Evolutionary conservation across 768 basidiomycete species (phyloP), one percentile per base, ranked within the genome.

Genomic region (Epithele typhae): DNA sequence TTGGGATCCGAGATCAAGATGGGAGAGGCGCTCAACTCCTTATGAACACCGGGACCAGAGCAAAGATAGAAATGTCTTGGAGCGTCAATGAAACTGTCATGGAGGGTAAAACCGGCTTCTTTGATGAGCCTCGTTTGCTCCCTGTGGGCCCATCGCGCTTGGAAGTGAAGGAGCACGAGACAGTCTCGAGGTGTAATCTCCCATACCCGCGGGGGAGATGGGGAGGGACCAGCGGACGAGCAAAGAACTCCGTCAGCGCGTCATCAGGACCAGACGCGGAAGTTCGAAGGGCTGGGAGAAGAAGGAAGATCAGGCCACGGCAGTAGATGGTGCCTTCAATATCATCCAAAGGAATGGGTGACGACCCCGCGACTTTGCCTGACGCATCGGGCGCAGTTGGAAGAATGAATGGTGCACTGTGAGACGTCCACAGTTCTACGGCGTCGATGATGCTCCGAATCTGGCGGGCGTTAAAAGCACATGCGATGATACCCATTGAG

Each of bases 1-100:
- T 78, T 64, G n/a, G 73, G 74, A 57, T 94, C 92, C 9, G 81
- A 82, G 39, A 92, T 76, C 15, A 95, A 58, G 36, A 95, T 65
- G 11, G 92, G 92, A 12, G 75, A 72, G 21, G 81, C 77, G 17
- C 56, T 49, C 37, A 70, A 43, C 18, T 58, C 58, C 7, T 48
- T 21, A 30, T 51, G 56, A 30, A 50, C 33, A 11, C 32, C 19
- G 53, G 40, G 7, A 58, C 40, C 56, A 84, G 77, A 10, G 71
- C 69, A 52, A 87, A 82, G 9, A 78, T 56, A 14, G 84, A 83
- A 1, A 86, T 10, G 37, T 87, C 85, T 9, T 68, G 62, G 22
- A 50, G 17, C 2, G 47, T 56, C 11, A 53, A 37, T 7, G 44
- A 45, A 11, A 47, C 41, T 10, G 39, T 42, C 18, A 37, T 17